phyloP scores from a whole-genome alignment of 768 basidiomycete genomes.

The Coprinopsis strossmayeri region DNA sequence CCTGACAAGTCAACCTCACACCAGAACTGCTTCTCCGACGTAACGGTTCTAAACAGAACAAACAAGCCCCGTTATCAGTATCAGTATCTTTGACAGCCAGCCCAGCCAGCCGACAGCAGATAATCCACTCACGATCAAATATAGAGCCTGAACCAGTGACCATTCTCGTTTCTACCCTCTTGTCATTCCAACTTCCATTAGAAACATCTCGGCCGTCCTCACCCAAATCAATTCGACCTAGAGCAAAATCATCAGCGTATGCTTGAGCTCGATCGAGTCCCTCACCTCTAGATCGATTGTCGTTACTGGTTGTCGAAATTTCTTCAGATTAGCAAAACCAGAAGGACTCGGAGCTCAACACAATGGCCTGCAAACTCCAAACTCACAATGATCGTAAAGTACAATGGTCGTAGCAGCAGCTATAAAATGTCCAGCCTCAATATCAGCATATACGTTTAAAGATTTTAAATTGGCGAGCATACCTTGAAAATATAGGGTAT shows the following conservation, averaged over 20 bases:
- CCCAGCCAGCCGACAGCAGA: not conserved
- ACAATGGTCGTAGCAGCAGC: conserved; percentile 2
- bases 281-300: conserved; percentile 11
- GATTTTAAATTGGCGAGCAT: too few species aligned
- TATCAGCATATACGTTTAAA: too few species aligned
- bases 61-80: not conserved
- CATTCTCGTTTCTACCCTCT: conserved; percentile 2
- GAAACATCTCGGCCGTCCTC: not conserved
- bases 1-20: not conserved
- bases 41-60: conserved; percentile 5
- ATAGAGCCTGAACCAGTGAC: conserved; percentile 6
- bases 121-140: conserved; percentile 10
- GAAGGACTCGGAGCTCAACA: not conserved
- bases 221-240: conserved; percentile 12
- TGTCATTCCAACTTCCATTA: not conserved
- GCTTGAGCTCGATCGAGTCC: not conserved
- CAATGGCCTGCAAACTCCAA: too few species aligned
- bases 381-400: conserved; percentile 7
- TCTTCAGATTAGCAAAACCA: not conserved
- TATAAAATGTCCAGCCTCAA: not conserved
- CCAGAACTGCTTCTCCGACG: conserved; percentile 1
- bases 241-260: not conserved
- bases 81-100: not conserved
- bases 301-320: not conserved
- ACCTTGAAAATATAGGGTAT: too few species aligned